phyloP scores from a whole-genome alignment of 2,329 filamentous ascomycete genomes.

The Colletotrichum destructivum region DNA sequence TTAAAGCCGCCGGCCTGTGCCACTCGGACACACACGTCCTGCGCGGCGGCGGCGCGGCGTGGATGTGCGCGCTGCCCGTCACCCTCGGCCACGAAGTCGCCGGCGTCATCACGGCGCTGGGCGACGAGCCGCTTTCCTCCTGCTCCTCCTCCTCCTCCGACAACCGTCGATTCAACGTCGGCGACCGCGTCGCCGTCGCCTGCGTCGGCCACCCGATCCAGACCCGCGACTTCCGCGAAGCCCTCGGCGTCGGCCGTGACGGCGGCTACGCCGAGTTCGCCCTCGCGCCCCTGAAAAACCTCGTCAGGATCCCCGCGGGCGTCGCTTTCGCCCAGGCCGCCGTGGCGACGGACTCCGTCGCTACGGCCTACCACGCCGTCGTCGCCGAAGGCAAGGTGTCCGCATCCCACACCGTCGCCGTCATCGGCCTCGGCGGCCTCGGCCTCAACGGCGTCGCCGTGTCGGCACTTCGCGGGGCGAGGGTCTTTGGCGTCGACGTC shows the following conservation, averaged over 20 bases:
- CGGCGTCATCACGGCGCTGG: constrained; percentile 8
- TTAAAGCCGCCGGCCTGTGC: constrained; percentile 38
- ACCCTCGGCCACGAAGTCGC: constrained; percentile 35
- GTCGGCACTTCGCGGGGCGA: constrained; percentile 18
- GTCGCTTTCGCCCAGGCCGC: constrained; percentile 25
- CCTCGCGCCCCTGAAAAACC: constrained; percentile 17
- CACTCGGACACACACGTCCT: constrained; percentile 40
- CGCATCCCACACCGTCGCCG: background rate
- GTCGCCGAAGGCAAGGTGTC: constrained; percentile 34
- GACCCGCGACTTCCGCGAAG: constrained; percentile 20
- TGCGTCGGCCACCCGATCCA: constrained; percentile 35
- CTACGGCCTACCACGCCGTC: constrained; percentile 33
- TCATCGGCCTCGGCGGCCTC: constrained; percentile 36
- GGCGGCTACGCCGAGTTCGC: constrained; percentile 35
- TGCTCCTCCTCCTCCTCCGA: too few relatives aligned
- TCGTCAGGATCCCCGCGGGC: constrained; percentile 15
- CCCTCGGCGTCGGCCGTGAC: constrained; percentile 32
- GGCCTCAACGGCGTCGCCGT: constrained; percentile 33
- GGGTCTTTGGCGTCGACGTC: constrained; percentile 28
- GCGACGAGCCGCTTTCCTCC: background rate
- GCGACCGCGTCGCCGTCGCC: constrained; percentile 31
- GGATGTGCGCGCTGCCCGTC: constrained; percentile 33
- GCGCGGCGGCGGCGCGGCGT: constrained; percentile 34
- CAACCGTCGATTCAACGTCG: background rate
- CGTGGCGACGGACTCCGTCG: constrained; percentile 34